Evolutionary conservation across 257 asterid species (phyloP).

Genomic region (Paulownia fortunei): DNA sequence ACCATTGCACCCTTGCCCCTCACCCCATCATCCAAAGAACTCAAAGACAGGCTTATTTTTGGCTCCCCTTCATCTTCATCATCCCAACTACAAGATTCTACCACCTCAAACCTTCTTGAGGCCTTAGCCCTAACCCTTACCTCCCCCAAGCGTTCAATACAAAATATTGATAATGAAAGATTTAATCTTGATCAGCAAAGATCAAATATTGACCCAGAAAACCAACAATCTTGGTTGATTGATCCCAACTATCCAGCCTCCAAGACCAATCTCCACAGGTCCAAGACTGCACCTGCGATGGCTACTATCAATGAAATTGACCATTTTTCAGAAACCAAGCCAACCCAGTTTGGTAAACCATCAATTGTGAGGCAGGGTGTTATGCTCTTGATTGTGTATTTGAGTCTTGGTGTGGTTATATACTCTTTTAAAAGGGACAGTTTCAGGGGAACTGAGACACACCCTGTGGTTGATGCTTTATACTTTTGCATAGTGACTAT

Average conservation of each 20-base stretch:
- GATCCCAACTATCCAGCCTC: constrained; percentile 61
- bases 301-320: constrained; percentile 71
- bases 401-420: constrained; percentile 78
- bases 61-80: constrained; percentile 65
- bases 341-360: constrained; percentile 54
- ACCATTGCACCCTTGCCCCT: constrained; percentile 56
- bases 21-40: constrained; percentile 66
- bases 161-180: constrained; percentile 40
- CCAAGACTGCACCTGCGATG: constrained; percentile 91
- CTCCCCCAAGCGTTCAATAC: constrained; percentile 35
- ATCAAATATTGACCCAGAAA: constrained; percentile 45
- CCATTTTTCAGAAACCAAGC: constrained; percentile 37
- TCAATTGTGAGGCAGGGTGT: constrained; percentile 79
- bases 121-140: constrained; percentile 43
- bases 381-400: constrained; percentile 66
- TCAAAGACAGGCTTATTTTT: constrained; percentile 74
- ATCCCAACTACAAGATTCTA: constrained; percentile 37
- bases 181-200: constrained; percentile 23
- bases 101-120: constrained; percentile 49
- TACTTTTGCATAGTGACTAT: constrained; percentile 94
- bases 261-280: constrained; percentile 75
- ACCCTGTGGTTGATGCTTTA: constrained; percentile 90
- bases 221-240: constrained; percentile 58
- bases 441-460: constrained; percentile 71
- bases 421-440: constrained; percentile 63